Conservation (phyloP, 257 asterid genomes). For the Gynochthodes officinalis region DNA sequence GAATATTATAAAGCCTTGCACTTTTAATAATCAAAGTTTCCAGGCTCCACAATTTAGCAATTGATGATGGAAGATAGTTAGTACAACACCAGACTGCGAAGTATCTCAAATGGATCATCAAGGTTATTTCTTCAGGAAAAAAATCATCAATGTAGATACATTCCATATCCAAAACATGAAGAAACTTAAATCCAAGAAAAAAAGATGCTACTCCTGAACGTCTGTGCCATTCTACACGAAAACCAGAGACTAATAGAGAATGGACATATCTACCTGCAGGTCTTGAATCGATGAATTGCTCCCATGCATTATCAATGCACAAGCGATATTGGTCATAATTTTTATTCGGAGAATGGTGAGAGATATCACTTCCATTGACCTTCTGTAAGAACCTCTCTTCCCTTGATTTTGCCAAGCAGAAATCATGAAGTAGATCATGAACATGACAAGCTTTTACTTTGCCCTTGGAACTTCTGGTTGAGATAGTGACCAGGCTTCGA, state of each 20-base stretch:
- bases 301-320: background rate
- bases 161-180: slow-evolving; percentile 14
- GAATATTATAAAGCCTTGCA: background rate
- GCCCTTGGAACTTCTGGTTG: background rate
- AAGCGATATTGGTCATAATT: background rate
- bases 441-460: slow-evolving; percentile 11
- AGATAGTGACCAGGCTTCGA: slow-evolving; percentile 8
- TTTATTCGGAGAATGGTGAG: background rate
- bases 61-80: background rate
- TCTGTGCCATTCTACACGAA: background rate
- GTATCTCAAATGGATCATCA: slow-evolving; percentile 4
- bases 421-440: slow-evolving; percentile 16
- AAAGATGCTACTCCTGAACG: background rate
- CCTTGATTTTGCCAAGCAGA: slow-evolving; percentile 9
- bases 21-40: background rate
- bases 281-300: background rate
- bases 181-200: background rate
- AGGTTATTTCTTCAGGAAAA: background rate
- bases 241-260: background rate
- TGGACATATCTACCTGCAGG: slow-evolving; percentile 2
- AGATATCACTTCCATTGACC: background rate
- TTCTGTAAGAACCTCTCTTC: slow-evolving; percentile 9
- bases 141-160: background rate
- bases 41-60: background rate
- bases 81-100: background rate